phyloP scores from a whole-genome alignment of 352 stramenopile genomes.

The Phytophthora cryptogea region DNA sequence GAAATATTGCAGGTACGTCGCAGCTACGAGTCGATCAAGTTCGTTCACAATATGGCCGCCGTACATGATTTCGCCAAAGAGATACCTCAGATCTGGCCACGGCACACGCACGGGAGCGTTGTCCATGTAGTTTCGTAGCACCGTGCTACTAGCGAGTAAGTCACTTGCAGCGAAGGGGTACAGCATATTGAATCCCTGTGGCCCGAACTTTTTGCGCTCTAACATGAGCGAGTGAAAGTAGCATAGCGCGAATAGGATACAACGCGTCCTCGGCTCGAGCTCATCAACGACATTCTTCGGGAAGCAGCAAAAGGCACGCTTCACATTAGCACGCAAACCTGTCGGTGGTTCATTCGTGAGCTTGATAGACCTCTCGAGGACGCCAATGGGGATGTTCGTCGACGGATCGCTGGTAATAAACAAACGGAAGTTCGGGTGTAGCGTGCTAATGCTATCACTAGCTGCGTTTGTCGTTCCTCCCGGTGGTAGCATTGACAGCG shows the following conservation, averaged over 20 bases:
- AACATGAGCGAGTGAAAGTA: slow-evolving; percentile 94
- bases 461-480: background rate
- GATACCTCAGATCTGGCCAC: slow-evolving; percentile 89
- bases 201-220: slow-evolving; percentile 91
- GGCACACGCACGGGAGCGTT: slow-evolving; percentile 86
- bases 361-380: slow-evolving; percentile 91
- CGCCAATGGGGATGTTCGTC: slow-evolving; percentile 81
- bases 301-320: slow-evolving; percentile 84
- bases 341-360: slow-evolving; percentile 89
- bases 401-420: slow-evolving; percentile 92
- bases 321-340: slow-evolving; percentile 90
- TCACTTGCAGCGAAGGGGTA: slow-evolving; percentile 92
- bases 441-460: slow-evolving; percentile 24
- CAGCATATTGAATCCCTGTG: slow-evolving; percentile 90
- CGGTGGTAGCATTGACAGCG: slow-evolving; percentile 15
- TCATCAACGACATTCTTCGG: slow-evolving; percentile 79
- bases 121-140: slow-evolving; percentile 93
- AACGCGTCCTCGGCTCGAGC: slow-evolving; percentile 80
- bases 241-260: slow-evolving; percentile 91
- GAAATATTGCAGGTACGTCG: slow-evolving; percentile 89
- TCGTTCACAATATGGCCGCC: slow-evolving; percentile 89
- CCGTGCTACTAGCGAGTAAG: slow-evolving; percentile 79
- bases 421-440: slow-evolving; percentile 84
- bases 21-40: slow-evolving; percentile 75
- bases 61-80: slow-evolving; percentile 92